phyloP scores from a whole-genome alignment of 441 rosid species.

The Populus tomentosa region DNA sequence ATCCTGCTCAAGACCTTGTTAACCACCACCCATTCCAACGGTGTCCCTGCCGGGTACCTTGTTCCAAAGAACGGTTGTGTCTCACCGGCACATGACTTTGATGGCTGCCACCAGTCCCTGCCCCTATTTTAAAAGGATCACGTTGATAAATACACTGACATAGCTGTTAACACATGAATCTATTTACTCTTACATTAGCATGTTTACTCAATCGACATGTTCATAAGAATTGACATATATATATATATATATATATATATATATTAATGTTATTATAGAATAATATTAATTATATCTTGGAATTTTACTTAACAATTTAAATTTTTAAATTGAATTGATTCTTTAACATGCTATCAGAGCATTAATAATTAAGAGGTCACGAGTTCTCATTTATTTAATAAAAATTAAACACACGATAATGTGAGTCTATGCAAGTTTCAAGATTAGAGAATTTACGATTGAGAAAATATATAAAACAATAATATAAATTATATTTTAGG shows the following conservation, averaged over 20 bases:
- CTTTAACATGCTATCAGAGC: rapidly evolving
- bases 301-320: rapidly evolving
- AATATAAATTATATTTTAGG: too few relatives aligned
- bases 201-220: too few relatives aligned
- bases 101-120: conserved; percentile 54
- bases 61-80: conserved; percentile 51
- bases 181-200: too few relatives aligned
- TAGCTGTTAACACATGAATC: too few relatives aligned
- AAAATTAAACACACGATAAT: rapidly evolving
- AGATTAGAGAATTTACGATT: rapidly evolving
- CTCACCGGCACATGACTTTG: conserved; percentile 53
- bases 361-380: rapidly evolving
- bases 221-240: rapidly evolving
- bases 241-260: too few relatives aligned
- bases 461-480: rapidly evolving
- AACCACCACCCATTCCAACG: conserved; percentile 53
- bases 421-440: rapidly evolving
- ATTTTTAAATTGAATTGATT: rapidly evolving
- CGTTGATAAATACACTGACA: neutral
- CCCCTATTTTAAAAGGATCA: conserved; percentile 40
- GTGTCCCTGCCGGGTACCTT: conserved; percentile 67
- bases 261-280: rapidly evolving
- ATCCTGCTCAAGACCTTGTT: conserved; percentile 42
- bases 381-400: too few relatives aligned
- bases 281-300: too few relatives aligned